phyloP scores from a whole-genome alignment of 495 filamentous ascomycete species.

The Extremus antarcticus region DNA sequence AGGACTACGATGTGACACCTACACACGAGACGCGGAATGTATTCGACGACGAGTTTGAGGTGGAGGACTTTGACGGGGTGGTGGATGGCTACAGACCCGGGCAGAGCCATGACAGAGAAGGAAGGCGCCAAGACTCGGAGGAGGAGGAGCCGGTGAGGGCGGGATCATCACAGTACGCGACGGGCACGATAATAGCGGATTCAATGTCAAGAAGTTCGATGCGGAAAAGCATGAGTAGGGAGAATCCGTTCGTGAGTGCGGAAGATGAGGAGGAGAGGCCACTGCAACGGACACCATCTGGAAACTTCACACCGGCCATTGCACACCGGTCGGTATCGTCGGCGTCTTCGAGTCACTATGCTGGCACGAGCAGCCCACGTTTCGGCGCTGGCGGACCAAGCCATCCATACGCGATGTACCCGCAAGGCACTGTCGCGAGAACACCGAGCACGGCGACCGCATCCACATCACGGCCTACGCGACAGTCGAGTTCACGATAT shows the following conservation, averaged over 20 bases:
- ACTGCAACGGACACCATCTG: conserved; percentile 17
- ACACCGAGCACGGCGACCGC: conserved; percentile 26
- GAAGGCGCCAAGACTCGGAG: conserved; percentile 6
- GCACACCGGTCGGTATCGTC: conserved; percentile 23
- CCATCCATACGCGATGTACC: conserved; percentile 34
- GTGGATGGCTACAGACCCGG: conserved; percentile 28
- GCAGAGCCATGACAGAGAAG: conserved; percentile 8
- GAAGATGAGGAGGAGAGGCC: conserved; percentile 12
- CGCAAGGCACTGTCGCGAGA: conserved; percentile 27
- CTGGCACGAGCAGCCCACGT: conserved; percentile 24
- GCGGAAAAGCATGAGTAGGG: conserved; percentile 6
- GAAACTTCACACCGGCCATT: conserved; percentile 16
- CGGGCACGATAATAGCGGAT: neutral
- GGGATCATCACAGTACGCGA: conserved; percentile 9
- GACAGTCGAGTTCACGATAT: neutral
- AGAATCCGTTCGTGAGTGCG: conserved; percentile 18
- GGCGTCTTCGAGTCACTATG: conserved; percentile 27
- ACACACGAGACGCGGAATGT: conserved; percentile 25
- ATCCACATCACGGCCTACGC: conserved; percentile 11
- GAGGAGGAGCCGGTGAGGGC: conserved; percentile 10
- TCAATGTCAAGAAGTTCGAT: conserved; percentile 11
- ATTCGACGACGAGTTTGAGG: conserved; percentile 33
- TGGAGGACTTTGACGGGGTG: conserved; percentile 24
- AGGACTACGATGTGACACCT: conserved; percentile 7
- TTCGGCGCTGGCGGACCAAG: conserved; percentile 25